phyloP scores from a whole-genome alignment of 2,329 filamentous ascomycete genomes.

The Davidsoniella australis region DNA sequence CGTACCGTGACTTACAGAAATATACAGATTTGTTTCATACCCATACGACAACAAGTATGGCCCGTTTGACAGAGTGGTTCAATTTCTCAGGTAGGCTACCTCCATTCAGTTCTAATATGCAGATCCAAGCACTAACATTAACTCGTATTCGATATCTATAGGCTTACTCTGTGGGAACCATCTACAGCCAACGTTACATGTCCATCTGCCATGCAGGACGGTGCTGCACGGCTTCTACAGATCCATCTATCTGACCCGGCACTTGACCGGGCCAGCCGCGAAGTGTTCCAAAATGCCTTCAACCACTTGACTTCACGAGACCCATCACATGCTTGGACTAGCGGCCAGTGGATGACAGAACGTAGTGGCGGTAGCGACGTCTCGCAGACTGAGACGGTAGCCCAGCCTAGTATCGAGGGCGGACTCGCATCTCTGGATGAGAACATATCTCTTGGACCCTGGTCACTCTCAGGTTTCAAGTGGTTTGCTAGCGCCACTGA shows the following conservation, averaged over 20 bases:
- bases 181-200: slow-evolving; percentile 46
- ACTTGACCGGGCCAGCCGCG: slow-evolving; percentile 19
- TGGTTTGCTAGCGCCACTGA: slow-evolving; percentile 56
- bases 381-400: slow-evolving; percentile 47
- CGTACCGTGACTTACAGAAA: neutral
- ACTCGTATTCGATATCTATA: slow-evolving; percentile 10
- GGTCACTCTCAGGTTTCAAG: slow-evolving; percentile 50
- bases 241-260: slow-evolving; percentile 23
- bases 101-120: neutral
- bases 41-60: slow-evolving; percentile 39
- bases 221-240: slow-evolving; percentile 35
- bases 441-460: slow-evolving; percentile 32
- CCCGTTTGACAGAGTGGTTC: slow-evolving; percentile 36
- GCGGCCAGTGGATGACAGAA: slow-evolving; percentile 66
- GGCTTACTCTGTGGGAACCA: slow-evolving; percentile 38
- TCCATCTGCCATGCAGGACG: slow-evolving; percentile 50
- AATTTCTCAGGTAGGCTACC: slow-evolving; percentile 33
- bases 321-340: slow-evolving; percentile 41
- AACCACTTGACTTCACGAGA: slow-evolving; percentile 37
- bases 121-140: no score
- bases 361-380: slow-evolving; percentile 53
- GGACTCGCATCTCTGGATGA: neutral
- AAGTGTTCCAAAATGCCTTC: slow-evolving; percentile 32
- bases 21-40: slow-evolving; percentile 33
- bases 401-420: slow-evolving; percentile 17